A percentile compares a stretch with the other conserved stretches of the same genome.
Evolutionary conservation across 352 stramenopile genomes (phyloP).

Genomic region (Phytophthora macrochlamydospora): DNA sequence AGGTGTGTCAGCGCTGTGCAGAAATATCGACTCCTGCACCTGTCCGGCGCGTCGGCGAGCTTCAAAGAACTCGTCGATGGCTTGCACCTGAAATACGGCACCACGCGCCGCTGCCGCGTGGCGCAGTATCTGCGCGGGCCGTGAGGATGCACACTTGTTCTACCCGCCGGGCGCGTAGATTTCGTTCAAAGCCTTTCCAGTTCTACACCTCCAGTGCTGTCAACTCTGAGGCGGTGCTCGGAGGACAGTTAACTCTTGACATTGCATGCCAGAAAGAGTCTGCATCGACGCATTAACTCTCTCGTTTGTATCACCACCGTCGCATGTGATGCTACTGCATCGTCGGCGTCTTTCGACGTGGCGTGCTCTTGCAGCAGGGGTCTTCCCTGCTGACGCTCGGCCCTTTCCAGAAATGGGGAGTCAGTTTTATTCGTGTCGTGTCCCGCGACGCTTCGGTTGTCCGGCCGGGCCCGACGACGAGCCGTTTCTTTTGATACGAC

Average conservation of each 20-base stretch:
- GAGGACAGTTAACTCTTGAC: constrained; percentile 1
- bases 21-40: not conserved
- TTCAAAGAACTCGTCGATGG: constrained; percentile 1
- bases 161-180: constrained; percentile 4
- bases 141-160: constrained; percentile 6
- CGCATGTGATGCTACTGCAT: not conserved
- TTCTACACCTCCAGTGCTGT: not conserved
- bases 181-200: constrained; percentile 3
- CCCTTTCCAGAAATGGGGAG: not conserved
- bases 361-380: not conserved
- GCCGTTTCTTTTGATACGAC: not conserved
- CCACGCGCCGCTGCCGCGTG: not conserved
- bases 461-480: not conserved
- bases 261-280: not conserved
- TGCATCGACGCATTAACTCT: not conserved
- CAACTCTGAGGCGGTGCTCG: constrained; percentile 2
- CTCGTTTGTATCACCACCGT: not conserved
- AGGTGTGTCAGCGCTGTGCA: not conserved
- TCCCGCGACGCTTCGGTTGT: not conserved
- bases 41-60: not conserved
- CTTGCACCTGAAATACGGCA: not conserved
- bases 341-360: not conserved
- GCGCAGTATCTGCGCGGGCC: not conserved
- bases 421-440: not conserved
- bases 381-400: not conserved